Base-by-base conservation (phyloP, 768 basidiomycete genomes). In the Candolleomyces efflorescens region DNA sequence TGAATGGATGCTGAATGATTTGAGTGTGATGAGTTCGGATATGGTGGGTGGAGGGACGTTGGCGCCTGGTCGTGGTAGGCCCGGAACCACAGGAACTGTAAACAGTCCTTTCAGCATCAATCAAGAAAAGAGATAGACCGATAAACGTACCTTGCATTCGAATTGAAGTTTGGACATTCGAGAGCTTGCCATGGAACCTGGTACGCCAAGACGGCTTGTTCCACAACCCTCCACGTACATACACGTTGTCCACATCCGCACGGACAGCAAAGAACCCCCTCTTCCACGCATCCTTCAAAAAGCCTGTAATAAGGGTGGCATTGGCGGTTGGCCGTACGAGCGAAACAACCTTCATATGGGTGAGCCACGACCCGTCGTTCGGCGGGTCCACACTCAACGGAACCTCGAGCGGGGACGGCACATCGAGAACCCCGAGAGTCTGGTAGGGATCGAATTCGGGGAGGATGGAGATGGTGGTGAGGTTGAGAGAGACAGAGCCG, bases 51-150 rank as follows among this genome's bases (percentile, higher is more conserved):
- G 73, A 7, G 83, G 81, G 0, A 60, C 62, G 52, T 77, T 70
- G 10, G 69, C 63, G 15, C 84, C 85, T 3, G 86, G 85, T 18
- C 70, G 68, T 17, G 90, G 90, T 15, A 91, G 70, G 3, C 86
- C 87, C 44, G 88, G 86, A 7, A 91, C 63, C 7, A 73, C 66
- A 7, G 86, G 87, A 24, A 90, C 89, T 90, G 61, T 10, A 63
- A 48, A 39, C n/a, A 47, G 13, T n/a, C n/a, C n/a, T n/a, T n/a
- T n/a, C n/a, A n/a, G n/a, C n/a, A n/a, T n/a, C n/a, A n/a, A n/a
- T n/a, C n/a, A n/a, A n/a, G n/a, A n/a, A n/a, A n/a, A n/a, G n/a
- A n/a, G n/a, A n/a, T n/a, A n/a, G n/a, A n/a, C n/a, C n/a, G n/a
- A n/a, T n/a, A 12, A 4, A 75, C 86, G 32, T 65, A 90, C 89